phyloP scores from a whole-genome alignment of 441 rosid species.

The Erodium trifolium region DNA sequence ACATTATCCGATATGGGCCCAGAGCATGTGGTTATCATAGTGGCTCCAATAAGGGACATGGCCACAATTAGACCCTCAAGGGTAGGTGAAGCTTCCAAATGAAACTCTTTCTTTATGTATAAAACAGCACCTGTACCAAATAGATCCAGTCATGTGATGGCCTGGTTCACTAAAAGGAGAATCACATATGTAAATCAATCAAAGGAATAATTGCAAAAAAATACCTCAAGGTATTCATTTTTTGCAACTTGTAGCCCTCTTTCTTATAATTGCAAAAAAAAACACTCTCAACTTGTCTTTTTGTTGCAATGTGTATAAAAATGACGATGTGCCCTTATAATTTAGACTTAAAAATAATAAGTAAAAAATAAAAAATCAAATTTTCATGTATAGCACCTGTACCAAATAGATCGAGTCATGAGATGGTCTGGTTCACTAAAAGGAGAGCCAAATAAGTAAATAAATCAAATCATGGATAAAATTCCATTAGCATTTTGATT shows the following conservation, averaged over 20 bases:
- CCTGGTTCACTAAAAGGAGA: not conserved
- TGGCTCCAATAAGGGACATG: constrained; percentile 83
- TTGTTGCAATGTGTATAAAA: too few species aligned
- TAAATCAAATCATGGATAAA: not conserved
- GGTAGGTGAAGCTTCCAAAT: constrained; percentile 51
- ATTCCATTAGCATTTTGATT: not conserved
- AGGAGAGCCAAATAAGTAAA: too few species aligned
- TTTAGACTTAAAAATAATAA: too few species aligned
- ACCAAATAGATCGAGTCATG: constrained; percentile 15
- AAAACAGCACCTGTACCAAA: constrained; percentile 44
- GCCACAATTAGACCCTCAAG: constrained; percentile 78
- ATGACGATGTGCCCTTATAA: too few species aligned
- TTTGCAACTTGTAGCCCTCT: too few species aligned
- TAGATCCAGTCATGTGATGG: constrained; percentile 2
- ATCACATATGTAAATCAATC: too few species aligned
- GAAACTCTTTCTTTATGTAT: constrained; percentile 58
- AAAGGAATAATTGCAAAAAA: too few species aligned
- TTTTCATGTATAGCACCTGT: too few species aligned
- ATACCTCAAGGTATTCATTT: too few species aligned
- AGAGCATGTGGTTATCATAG: constrained; percentile 69
- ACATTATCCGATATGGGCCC: constrained; percentile 66
- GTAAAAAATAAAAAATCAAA: too few species aligned
- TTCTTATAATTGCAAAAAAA: too few species aligned
- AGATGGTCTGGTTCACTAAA: not conserved
- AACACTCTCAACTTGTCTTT: too few species aligned